Base-by-base conservation (phyloP, 2,329 filamentous ascomycete species). In the Penicillium sp. region DNA sequence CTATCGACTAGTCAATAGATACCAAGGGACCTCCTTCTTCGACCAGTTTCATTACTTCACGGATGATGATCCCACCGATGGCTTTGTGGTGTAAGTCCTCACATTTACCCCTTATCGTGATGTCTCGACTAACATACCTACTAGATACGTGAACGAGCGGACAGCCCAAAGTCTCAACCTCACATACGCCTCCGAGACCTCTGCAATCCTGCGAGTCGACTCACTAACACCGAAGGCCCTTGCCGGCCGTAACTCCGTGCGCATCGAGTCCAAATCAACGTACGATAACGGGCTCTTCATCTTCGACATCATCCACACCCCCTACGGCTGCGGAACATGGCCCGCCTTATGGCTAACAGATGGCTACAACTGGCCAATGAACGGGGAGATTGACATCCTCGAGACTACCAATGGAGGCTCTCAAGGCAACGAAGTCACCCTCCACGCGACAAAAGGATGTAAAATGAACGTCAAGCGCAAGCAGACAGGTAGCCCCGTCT, bases 331-430 rank as follows among this genome's bases (percentile, higher is more conserved):
- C 65, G 84, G 79, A 3, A 84, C 81, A 22, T 89, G 84, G 86
- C 84, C 85, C 2, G 81, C 87, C 0, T 77, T 89, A 11, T 89
- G 87, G 87, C 76, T 89, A 6, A 77, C 79, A 0, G 86, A 89
- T 67, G 74, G 78, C 1, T 71, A 68, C 61, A 80, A 85, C 72
- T 87, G 86, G 86, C 86, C 87, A 3, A 62, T 68, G 5, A 78
- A 87, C 59, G 86, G 86, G 55, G 86, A 89, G 69, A 86, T 87
- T 57, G 85, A 87, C 67, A 66, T 87, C 23, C 78, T 87, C 69
- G 85, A 87, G 68, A 76, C 82, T 8, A 78, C 79, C 52, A 86
- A 87, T 69, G 69, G 77, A 47, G 84, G 74, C 37, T 73, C 70
- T 2, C 71, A 77, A 15, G 84, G 85, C 29, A 86, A 85, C 66